These are phyloP conservation scores for Ciborinia camelliae DNA, from an alignment of 2,329 filamentous ascomycete species.

Conservation along the genomic window DNA sequence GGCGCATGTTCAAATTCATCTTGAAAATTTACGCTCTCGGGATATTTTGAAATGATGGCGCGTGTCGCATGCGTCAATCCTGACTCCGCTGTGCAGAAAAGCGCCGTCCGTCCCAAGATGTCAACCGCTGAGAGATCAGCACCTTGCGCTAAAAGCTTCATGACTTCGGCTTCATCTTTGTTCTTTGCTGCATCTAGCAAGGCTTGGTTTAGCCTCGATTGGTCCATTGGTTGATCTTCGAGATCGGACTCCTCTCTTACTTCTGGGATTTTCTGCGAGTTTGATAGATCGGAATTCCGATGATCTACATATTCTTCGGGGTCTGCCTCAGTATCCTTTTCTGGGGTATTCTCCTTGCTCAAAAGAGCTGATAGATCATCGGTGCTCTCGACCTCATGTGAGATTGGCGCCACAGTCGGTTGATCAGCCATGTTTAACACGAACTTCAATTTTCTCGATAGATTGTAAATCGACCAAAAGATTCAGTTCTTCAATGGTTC, in stretches of 20 bases:
- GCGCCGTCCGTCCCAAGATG: neutral
- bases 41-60: neutral
- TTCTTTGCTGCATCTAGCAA: neutral
- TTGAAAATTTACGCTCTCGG: neutral
- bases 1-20: rapidly evolving
- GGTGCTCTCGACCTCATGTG: neutral
- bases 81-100: neutral
- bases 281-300: neutral
- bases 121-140: neutral
- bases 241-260: neutral
- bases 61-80: neutral
- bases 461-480: neutral
- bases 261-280: neutral
- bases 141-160: neutral
- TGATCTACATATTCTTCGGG: neutral
- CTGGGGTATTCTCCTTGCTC: neutral
- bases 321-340: neutral
- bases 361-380: neutral
- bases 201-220: neutral
- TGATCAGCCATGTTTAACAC: neutral
- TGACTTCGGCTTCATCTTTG: neutral
- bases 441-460: neutral
- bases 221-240: neutral
- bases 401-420: neutral
- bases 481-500: neutral